A percentile compares a stretch with the other conserved stretches of the same genome.
Conservation (phyloP, 768 basidiomycete genomes). For the Psilocybe subaeruginosa region DNA sequence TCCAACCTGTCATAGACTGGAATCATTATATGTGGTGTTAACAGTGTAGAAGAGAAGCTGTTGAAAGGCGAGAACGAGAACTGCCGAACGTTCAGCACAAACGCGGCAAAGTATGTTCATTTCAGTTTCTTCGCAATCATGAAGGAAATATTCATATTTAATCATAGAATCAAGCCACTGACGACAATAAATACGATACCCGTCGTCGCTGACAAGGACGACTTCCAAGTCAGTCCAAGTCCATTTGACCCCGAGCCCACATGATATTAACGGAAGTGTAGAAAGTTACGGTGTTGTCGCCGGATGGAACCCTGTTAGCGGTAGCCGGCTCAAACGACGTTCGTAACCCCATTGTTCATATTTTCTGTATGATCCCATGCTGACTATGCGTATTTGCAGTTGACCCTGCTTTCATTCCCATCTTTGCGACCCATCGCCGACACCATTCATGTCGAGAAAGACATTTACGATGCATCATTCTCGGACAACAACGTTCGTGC, state of each 20-base stretch:
- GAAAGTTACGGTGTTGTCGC: constrained; percentile 90
- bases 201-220: constrained; percentile 60
- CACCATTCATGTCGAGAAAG: constrained; percentile 64
- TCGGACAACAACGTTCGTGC: constrained; percentile 57
- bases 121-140: neutral
- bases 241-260: constrained; percentile 3
- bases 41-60: constrained; percentile 69
- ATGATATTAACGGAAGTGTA: constrained; percentile 32
- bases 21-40: constrained; percentile 83
- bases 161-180: constrained; percentile 52
- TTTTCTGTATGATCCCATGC: constrained; percentile 7
- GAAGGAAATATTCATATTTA: constrained; percentile 4
- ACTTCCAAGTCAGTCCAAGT: constrained; percentile 74
- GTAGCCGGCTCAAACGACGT: constrained; percentile 79
- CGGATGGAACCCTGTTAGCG: constrained; percentile 63
- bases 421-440: constrained; percentile 50
- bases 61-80: constrained; percentile 79
- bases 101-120: constrained; percentile 58
- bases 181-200: constrained; percentile 64
- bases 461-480: constrained; percentile 89
- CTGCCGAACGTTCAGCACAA: constrained; percentile 70
- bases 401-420: constrained; percentile 70
- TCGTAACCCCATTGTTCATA: constrained; percentile 22
- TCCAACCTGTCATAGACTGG: constrained; percentile 35
- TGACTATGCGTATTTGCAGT: constrained; percentile 33